Conservation (phyloP, 495 filamentous ascomycete genomes). For the Beverwykella pulmonaria region DNA sequence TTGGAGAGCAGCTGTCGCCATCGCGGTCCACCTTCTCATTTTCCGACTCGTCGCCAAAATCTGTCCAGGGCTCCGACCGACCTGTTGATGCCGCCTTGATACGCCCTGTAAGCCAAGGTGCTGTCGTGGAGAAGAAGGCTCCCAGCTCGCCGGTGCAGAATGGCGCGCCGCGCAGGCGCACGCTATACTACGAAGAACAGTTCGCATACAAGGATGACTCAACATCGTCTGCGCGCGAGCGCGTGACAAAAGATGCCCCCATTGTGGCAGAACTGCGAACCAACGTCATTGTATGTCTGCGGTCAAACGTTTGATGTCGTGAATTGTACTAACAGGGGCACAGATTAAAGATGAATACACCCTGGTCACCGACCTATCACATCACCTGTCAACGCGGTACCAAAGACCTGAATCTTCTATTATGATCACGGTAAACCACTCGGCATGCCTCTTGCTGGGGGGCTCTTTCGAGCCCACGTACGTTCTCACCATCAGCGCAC, state of each 20-base stretch:
- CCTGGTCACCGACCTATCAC: constrained; percentile 69
- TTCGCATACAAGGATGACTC: constrained; percentile 58
- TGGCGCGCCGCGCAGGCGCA: constrained; percentile 24
- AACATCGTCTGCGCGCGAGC: constrained; percentile 56
- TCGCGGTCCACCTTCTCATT: constrained; percentile 36
- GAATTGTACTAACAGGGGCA: neutral
- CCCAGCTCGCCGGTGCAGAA: constrained; percentile 6
- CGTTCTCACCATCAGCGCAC: constrained; percentile 72
- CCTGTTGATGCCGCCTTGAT: neutral
- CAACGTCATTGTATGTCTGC: constrained; percentile 73
- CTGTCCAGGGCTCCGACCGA: constrained; percentile 17
- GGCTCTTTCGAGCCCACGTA: constrained; percentile 79
- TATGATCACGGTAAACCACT: constrained; percentile 70
- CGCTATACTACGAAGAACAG: constrained; percentile 62
- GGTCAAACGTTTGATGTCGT: neutral
- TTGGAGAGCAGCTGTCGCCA: constrained; percentile 33
- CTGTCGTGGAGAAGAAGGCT: constrained; percentile 9
- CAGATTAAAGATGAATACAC: constrained; percentile 69
- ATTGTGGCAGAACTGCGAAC: constrained; percentile 80
- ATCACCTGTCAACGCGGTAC: constrained; percentile 71
- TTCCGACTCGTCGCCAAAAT: constrained; percentile 25
- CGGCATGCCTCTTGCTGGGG: constrained; percentile 74
- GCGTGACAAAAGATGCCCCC: constrained; percentile 65
- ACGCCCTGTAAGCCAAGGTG: constrained; percentile 11
- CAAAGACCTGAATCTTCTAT: constrained; percentile 70